Conservation (phyloP, 768 basidiomycete genomes). For the Mycena capillaripes region DNA sequence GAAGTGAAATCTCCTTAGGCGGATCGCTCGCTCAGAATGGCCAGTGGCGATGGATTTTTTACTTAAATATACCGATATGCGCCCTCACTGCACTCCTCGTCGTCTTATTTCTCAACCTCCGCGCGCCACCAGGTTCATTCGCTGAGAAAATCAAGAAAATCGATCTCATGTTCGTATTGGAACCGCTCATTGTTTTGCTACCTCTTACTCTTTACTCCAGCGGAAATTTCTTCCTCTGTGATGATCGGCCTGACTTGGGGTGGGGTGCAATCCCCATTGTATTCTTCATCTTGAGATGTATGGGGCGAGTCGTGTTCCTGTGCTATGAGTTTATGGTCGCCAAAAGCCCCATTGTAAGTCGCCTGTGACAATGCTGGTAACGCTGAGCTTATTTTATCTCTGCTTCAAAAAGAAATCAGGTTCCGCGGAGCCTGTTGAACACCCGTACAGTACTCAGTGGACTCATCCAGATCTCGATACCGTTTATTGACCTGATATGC, state of each 20-base stretch:
- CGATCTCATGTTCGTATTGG: slow-evolving; percentile 48
- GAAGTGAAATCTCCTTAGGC: slow-evolving; percentile 35
- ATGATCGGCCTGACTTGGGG: slow-evolving; percentile 58
- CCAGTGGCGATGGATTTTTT: slow-evolving; percentile 60
- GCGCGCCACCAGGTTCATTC: slow-evolving; percentile 41
- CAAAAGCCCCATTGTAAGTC: slow-evolving; percentile 46
- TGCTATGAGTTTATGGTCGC: slow-evolving; percentile 49
- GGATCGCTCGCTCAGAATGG: slow-evolving; percentile 50
- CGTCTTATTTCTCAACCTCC: slow-evolving; percentile 44
- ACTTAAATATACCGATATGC: slow-evolving; percentile 50
- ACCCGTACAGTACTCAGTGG: slow-evolving; percentile 26
- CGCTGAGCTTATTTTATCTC: too few species aligned
- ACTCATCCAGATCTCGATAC: slow-evolving; percentile 18
- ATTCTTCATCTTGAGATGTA: slow-evolving; percentile 52
- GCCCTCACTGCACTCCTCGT: slow-evolving; percentile 39
- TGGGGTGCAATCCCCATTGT: slow-evolving; percentile 53
- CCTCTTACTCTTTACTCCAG: slow-evolving; percentile 27
- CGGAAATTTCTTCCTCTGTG: slow-evolving; percentile 51
- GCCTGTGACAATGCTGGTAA: too few species aligned
- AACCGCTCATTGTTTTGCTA: not conserved
- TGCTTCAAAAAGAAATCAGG: too few species aligned
- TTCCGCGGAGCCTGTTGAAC: slow-evolving; percentile 2
- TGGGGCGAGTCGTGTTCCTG: slow-evolving; percentile 50
- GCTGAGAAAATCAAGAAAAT: slow-evolving; percentile 47
- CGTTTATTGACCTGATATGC: slow-evolving; percentile 14